Evolutionary conservation across 73 alveolate species (phyloP), one percentile per base, ranked within the genome.

Genomic region (Stentor roeselii): DNA sequence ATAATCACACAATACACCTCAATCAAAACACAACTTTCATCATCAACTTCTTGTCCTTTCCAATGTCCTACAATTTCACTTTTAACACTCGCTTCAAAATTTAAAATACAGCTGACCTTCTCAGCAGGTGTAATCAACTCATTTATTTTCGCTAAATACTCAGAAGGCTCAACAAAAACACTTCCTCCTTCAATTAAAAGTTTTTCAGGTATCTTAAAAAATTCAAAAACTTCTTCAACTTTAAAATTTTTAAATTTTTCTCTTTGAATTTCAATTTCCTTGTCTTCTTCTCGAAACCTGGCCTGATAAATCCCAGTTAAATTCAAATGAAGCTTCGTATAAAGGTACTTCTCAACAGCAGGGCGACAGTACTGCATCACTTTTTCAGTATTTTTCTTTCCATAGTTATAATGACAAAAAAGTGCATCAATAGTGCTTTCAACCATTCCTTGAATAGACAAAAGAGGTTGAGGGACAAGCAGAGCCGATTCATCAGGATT

Each of bases 301-400:
- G 30, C 31, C 14, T 76, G 14, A 39, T 76, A 76, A 37, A 76
- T 76, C n/a, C n/a, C 84, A 14, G 39, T 21, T 3, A 76, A 76
- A 37, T 76, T 27, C 82, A 21, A 1, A 15, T 21, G 15, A 39
- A 76, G 74, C 3, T 76, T 76, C 11, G 75, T 14, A 39, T 39
- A 76, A 39, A 76, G 32, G 34, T 39, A 76, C 39, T 76, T 76
- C 59, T 76, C 84, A 1, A 76, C 84, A 36, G 84, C 42, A 14
- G 84, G 84, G 32, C 84, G 78, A 41, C 84, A 76, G 2, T 76
- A 41, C 21, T 36, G 40, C 84, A 76, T 76, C 30, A 76, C 39
- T 1, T 76, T 76, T 76, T 76, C 84, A 15, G 84, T 76, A 40
- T 3, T 76, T 1, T 35, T 37, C 39, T 35, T 76, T 76, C 84